These are phyloP conservation scores for Leccinellum luteum DNA, from an alignment of 768 basidiomycete genomes.

Conservation along the genomic window DNA sequence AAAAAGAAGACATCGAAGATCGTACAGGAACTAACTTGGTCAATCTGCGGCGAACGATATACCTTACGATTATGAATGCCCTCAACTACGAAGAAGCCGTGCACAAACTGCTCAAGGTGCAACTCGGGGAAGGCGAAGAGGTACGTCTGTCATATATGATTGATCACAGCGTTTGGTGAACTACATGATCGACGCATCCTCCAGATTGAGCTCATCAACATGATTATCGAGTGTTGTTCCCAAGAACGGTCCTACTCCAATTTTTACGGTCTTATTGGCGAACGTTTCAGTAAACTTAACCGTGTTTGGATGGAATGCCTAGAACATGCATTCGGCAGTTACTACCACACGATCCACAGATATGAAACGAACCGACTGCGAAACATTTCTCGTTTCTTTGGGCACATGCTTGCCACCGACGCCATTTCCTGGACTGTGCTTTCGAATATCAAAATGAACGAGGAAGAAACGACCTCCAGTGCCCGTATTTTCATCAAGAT, in stretches of 20 bases:
- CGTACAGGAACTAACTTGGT: slow-evolving; percentile 94
- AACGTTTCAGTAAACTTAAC: slow-evolving; percentile 95
- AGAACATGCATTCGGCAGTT: slow-evolving; percentile 83
- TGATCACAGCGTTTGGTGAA: neutral
- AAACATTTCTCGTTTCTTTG: slow-evolving; percentile 96
- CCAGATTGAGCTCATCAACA: slow-evolving; percentile 95
- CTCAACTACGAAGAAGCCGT: slow-evolving; percentile 98
- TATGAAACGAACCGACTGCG: slow-evolving; percentile 98
- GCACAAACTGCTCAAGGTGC: slow-evolving; percentile 93
- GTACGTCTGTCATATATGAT: slow-evolving; percentile 43
- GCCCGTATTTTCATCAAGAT: slow-evolving; percentile 98
- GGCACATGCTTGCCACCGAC: slow-evolving; percentile 84
- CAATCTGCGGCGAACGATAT: slow-evolving; percentile 91
- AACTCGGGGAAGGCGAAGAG: slow-evolving; percentile 91
- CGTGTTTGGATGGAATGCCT: slow-evolving; percentile 90
- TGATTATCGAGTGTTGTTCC: slow-evolving; percentile 99
- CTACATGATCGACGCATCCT: neutral
- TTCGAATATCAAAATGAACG: slow-evolving; percentile 86
- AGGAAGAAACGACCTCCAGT: slow-evolving; percentile 95
- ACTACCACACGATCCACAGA: slow-evolving; percentile 96
- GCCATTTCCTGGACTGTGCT: slow-evolving; percentile 87
- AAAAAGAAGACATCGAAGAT: slow-evolving; percentile 90
- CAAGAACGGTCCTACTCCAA: slow-evolving; percentile 97
- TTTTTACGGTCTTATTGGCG: slow-evolving; percentile 96
- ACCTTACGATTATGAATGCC: slow-evolving; percentile 98